Percentiles rank a stretch among this genome's conserved stretches.
Conservation (phyloP, 108 stramenopile genomes). For the Aurantiochytrium sp. region DNA sequence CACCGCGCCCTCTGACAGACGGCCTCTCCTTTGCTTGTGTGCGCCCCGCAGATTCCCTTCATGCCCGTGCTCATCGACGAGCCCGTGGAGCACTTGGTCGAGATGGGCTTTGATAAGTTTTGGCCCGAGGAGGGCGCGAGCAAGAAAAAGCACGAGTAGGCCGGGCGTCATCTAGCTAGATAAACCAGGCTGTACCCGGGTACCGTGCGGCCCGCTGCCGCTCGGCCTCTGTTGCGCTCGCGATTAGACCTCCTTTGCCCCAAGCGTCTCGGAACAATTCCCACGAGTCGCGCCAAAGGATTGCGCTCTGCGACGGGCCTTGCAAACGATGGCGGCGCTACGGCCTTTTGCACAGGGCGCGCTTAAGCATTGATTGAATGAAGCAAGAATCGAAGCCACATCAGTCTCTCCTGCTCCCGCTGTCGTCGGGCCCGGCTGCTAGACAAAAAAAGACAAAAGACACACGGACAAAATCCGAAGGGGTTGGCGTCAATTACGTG, state of each 20-base stretch:
- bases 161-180: neutral
- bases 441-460: neutral
- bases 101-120: neutral
- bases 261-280: too few relatives aligned
- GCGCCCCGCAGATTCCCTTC: neutral
- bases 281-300: too few relatives aligned
- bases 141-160: neutral
- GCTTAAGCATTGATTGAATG: too few relatives aligned
- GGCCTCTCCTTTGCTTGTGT: neutral
- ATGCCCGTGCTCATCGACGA: slow-evolving; percentile 26
- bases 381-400: too few relatives aligned
- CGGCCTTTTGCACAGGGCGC: too few relatives aligned
- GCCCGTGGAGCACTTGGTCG: slow-evolving; percentile 28
- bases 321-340: too few relatives aligned
- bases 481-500: neutral
- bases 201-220: neutral
- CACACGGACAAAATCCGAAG: too few relatives aligned
- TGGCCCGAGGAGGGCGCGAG: neutral
- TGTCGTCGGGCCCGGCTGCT: too few relatives aligned
- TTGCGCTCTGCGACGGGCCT: too few relatives aligned
- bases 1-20: neutral
- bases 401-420: too few relatives aligned
- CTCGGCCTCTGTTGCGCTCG: neutral
- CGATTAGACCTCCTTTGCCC: too few relatives aligned
- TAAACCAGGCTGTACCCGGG: too few relatives aligned